Evolutionary conservation across 306 rosid genomes (phyloP), one percentile per base, ranked within the genome.

Genomic region (Ormosia semicastrata): DNA sequence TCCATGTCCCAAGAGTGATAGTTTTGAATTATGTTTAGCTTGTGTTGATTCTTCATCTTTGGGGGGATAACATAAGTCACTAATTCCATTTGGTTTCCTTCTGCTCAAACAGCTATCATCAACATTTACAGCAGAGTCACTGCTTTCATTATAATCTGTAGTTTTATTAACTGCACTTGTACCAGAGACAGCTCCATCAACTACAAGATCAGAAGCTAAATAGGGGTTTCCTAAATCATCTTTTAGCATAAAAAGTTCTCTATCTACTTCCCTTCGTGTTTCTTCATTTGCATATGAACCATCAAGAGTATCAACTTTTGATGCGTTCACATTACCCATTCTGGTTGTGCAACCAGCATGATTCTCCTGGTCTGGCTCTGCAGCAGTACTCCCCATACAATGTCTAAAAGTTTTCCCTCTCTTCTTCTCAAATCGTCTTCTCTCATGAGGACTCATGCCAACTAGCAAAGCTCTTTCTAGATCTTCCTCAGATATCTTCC

Each of bases 361-460:
- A 66, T 68, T 74, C 75, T 91, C 91, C 75, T 53, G 81, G 60
- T 77, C 83, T 11, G 87, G 60, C 49, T 76, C 78, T 68, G 85
- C 77, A 58, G 63, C 69, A 66, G 75, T 56, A 71, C 53, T 84
- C 52, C 78, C 87, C 3, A 9, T 34, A 53, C 83, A 85, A 85
- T 86, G 87, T 73, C 66, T 89, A 8, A 89, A 86, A 82, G 91
- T 75, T 49, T 86, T 39, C 29, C 99, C 94, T 74, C 81, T 89
- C 80, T 92, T 93, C 88, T 87, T 91, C 83, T 86, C 88, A 73
- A 86, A 89, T 36, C 90, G 86, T 86, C 94, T 90, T 90, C 89
- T 92, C 87, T 90, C 97, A 1, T 92, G 90, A 76, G 98, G 97
- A 78, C 83, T 92, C 99, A 93, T 88, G 84, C 98, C 99, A 82